Evolutionary conservation across 2,329 filamentous ascomycete species (phyloP).

Genomic region (Alternaria gansuensis): DNA sequence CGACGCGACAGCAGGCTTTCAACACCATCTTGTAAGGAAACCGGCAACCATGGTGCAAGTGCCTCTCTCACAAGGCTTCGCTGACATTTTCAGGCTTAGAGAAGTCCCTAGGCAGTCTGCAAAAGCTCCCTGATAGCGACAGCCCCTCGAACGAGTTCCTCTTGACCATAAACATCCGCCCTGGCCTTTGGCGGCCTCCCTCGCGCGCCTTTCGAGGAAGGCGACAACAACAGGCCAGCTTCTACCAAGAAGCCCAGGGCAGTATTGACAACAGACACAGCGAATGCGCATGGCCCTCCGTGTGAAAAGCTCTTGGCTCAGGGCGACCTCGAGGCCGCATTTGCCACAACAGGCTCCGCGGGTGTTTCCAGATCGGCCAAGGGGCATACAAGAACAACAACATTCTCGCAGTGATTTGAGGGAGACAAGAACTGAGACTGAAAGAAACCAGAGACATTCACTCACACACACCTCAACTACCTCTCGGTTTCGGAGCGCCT

Average conservation of each 20-base stretch:
- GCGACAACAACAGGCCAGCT: not conserved
- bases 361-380: not conserved
- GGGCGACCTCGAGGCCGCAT: not conserved
- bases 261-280: not conserved
- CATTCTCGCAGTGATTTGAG: not conserved
- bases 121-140: not conserved
- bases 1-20: slow-evolving; percentile 1
- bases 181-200: not conserved
- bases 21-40: not conserved
- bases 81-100: not conserved
- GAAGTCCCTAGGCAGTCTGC: not conserved
- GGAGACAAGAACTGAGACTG: not conserved
- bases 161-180: not conserved
- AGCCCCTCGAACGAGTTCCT: not conserved
- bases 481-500: not conserved
- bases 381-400: not conserved
- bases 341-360: not conserved
- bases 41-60: not conserved
- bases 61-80: not conserved
- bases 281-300: not conserved
- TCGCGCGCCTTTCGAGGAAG: not conserved
- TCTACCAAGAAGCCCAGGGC: not conserved
- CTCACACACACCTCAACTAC: not conserved
- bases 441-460: not conserved
- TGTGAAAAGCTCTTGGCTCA: not conserved